These are phyloP conservation scores for Pseudozyma hubeiensis DNA, from an alignment of 1,284 basidiomycete genomes.

Conservation along the genomic window DNA sequence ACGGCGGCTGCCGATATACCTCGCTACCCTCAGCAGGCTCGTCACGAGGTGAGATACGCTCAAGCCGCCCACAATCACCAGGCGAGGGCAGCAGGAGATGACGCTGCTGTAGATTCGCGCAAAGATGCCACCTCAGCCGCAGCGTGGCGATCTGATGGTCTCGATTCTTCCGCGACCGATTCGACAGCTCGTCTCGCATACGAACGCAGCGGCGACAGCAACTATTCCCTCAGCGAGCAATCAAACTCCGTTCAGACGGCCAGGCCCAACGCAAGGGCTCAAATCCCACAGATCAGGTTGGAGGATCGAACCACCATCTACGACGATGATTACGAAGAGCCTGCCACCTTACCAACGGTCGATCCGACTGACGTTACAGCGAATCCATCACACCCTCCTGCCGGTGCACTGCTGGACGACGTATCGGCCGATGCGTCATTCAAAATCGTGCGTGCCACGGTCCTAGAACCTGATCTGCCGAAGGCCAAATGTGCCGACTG, in stretches of 20 bases:
- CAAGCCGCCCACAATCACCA: neutral
- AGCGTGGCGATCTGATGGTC: constrained; percentile 11
- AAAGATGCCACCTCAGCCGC: neutral
- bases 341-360: neutral
- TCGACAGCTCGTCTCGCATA: constrained; percentile 29
- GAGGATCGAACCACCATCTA: constrained; percentile 40
- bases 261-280: neutral
- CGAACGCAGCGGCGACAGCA: constrained; percentile 24
- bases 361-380: constrained; percentile 3
- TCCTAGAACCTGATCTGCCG: constrained; percentile 46
- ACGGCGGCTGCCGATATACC: neutral
- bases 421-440: constrained; percentile 12
- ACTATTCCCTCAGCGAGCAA: constrained; percentile 6
- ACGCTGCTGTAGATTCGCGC: too few species aligned
- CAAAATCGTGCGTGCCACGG: constrained; percentile 40
- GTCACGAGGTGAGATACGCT: neutral
- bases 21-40: neutral
- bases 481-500: constrained; percentile 62
- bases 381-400: constrained; percentile 14
- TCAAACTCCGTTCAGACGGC: neutral
- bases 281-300: constrained; percentile 2
- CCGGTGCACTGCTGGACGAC: constrained; percentile 15
- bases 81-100: neutral
- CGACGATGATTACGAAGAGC: constrained; percentile 50
- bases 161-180: constrained; percentile 19